Evolutionary conservation across 1,284 basidiomycete genomes (phyloP).

Genomic region (Ganoderma multipileum): DNA sequence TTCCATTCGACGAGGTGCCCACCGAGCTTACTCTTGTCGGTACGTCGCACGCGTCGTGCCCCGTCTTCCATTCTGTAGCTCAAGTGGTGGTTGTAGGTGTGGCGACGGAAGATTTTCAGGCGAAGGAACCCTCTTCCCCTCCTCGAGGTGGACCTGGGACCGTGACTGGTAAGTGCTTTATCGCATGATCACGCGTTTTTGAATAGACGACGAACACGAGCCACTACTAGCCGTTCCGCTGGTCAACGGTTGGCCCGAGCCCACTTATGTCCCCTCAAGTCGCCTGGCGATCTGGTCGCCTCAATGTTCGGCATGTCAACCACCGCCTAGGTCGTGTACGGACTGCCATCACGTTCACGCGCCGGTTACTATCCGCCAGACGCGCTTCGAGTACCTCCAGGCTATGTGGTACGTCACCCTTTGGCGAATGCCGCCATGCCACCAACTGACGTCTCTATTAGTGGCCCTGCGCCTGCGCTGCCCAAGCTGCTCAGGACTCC

Average conservation of each 20-base stretch:
- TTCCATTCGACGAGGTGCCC: not conserved
- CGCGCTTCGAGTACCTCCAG: not conserved
- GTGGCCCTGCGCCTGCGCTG: not conserved
- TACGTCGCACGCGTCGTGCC: not conserved
- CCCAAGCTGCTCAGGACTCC: not conserved
- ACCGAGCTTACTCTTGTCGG: not conserved
- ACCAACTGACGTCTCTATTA: not conserved
- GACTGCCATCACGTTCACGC: not conserved
- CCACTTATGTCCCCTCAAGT: not conserved
- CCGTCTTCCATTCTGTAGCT: not conserved
- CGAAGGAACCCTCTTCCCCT: not conserved
- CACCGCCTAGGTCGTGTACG: not conserved
- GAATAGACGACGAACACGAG: not conserved
- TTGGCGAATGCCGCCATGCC: not conserved
- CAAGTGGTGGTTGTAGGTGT: not conserved
- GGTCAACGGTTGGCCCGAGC: not conserved
- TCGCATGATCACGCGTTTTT: not conserved
- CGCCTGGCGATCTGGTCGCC: not conserved
- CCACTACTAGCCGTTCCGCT: not conserved
- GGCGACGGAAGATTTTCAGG: not conserved
- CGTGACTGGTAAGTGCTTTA: not conserved
- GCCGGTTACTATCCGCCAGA: not conserved
- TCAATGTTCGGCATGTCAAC: not conserved
- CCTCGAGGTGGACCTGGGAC: not conserved
- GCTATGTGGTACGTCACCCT: slow-evolving; percentile 1